Evolutionary conservation across 116 monocot genomes (phyloP).

Genomic region (Zostera marina): DNA sequence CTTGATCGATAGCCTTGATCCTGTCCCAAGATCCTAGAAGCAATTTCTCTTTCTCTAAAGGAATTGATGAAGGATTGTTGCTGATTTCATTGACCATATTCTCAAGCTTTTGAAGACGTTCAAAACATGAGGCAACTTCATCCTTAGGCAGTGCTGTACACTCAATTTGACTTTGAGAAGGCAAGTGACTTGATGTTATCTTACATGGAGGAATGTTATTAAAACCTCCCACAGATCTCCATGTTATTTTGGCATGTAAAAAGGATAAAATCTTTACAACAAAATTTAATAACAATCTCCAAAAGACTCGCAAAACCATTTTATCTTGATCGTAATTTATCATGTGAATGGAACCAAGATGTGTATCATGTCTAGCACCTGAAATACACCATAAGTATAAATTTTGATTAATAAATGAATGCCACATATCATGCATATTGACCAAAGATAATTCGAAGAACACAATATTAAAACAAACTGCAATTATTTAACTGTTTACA

Average conservation of each 20-base stretch:
- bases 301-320: slow-evolving; percentile 17
- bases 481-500: too few species aligned
- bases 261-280: slow-evolving; percentile 48
- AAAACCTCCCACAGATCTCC: slow-evolving; percentile 16
- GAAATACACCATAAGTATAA: background rate
- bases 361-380: background rate
- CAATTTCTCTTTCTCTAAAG: slow-evolving; percentile 59
- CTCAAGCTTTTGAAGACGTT: slow-evolving; percentile 75
- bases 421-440: too few species aligned
- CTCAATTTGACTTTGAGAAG: slow-evolving; percentile 9
- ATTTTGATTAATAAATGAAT: too few species aligned
- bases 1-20: slow-evolving; percentile 67
- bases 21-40: slow-evolving; percentile 78
- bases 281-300: slow-evolving; percentile 28
- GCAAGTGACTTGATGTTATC: background rate
- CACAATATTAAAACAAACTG: too few species aligned
- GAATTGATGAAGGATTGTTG: slow-evolving; percentile 50
- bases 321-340: slow-evolving; percentile 11
- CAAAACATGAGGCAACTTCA: slow-evolving; percentile 33
- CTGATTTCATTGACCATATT: slow-evolving; percentile 35
- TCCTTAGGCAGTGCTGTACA: slow-evolving; percentile 20
- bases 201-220: slow-evolving; percentile 17
- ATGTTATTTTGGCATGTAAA: slow-evolving; percentile 13
- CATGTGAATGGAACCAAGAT: background rate
- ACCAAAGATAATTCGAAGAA: too few species aligned